phyloP scores from a whole-genome alignment of 2,329 filamentous ascomycete genomes.

The Phaeoacremonium minimum region DNA sequence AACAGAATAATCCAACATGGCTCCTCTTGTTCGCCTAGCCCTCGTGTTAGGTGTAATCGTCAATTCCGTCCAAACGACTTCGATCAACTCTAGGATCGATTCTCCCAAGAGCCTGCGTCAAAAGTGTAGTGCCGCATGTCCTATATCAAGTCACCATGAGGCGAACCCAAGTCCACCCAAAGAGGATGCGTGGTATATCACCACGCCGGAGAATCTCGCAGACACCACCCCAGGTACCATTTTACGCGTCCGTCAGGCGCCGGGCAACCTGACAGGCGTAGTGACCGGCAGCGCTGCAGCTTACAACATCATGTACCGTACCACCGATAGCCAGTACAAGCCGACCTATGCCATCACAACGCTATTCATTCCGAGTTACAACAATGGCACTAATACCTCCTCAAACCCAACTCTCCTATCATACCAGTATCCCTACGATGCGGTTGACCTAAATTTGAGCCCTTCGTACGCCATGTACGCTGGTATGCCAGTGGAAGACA shows the following conservation, averaged over 20 bases:
- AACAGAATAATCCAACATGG: too few species aligned
- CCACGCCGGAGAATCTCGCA: constrained; percentile 21
- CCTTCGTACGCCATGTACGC: constrained; percentile 27
- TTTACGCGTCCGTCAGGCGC: constrained; percentile 20
- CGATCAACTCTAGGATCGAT: too few species aligned
- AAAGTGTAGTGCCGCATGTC: too few species aligned
- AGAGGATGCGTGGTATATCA: constrained; percentile 29
- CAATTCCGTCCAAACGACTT: too few species aligned
- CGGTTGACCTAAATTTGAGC: constrained; percentile 28
- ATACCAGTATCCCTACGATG: constrained; percentile 35
- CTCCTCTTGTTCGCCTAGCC: too few species aligned
- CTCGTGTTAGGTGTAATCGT: too few species aligned
- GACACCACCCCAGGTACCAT: constrained; percentile 18
- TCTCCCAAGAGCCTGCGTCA: too few species aligned
- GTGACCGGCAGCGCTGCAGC: constrained; percentile 13
- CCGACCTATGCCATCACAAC: constrained; percentile 34
- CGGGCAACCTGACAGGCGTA: constrained; percentile 17
- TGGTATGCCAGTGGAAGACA: constrained; percentile 17
- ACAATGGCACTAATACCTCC: too few species aligned
- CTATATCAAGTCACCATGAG: too few species aligned
- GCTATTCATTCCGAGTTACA: constrained; percentile 25
- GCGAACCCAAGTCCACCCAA: too few species aligned
- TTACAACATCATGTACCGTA: constrained; percentile 32
- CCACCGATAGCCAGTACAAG: constrained; percentile 24
- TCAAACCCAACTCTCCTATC: constrained; percentile 27